phyloP scores from a whole-genome alignment of 805 yeast species.

The Candida hispaniensis region DNA sequence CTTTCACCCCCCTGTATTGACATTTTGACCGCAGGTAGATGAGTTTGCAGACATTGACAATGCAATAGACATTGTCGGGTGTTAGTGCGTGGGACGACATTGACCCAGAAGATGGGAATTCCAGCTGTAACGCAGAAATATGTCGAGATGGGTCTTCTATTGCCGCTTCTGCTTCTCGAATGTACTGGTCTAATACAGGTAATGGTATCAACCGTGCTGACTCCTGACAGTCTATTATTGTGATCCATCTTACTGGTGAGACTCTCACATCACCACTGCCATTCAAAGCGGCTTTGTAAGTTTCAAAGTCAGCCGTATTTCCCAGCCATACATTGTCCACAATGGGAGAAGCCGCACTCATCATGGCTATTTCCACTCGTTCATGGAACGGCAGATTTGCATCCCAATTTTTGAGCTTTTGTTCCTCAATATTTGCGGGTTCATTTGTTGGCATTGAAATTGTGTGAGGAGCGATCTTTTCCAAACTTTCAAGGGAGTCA shows the following conservation, averaged over 20 bases:
- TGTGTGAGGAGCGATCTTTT: conserved; percentile 20
- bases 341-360: conserved; percentile 69
- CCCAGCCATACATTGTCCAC: conserved; percentile 62
- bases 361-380: conserved; percentile 67
- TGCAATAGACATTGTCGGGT: conserved; percentile 48
- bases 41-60: conserved; percentile 60
- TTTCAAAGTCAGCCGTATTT: conserved; percentile 53
- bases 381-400: conserved; percentile 58
- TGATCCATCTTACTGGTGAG: conserved; percentile 25
- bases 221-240: conserved; percentile 30
- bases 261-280: conserved; percentile 15
- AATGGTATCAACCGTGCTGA: conserved; percentile 22
- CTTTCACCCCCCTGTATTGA: conserved; percentile 20
- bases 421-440: conserved; percentile 20
- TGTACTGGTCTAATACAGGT: conserved; percentile 21
- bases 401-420: conserved; percentile 26
- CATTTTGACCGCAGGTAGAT: conserved; percentile 36
- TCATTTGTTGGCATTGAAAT: conserved; percentile 22
- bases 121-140: conserved; percentile 19
- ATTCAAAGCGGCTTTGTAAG: conserved; percentile 13
- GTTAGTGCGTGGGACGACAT: conserved; percentile 63
- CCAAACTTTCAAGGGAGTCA: conserved; percentile 19
- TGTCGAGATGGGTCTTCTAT: conserved; percentile 8
- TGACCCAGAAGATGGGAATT: conserved; percentile 79
- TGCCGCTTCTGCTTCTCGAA: conserved; percentile 18